Base-by-base conservation (phyloP, 2,329 filamentous ascomycete genomes). In the Ophiostoma triangulosporum region DNA sequence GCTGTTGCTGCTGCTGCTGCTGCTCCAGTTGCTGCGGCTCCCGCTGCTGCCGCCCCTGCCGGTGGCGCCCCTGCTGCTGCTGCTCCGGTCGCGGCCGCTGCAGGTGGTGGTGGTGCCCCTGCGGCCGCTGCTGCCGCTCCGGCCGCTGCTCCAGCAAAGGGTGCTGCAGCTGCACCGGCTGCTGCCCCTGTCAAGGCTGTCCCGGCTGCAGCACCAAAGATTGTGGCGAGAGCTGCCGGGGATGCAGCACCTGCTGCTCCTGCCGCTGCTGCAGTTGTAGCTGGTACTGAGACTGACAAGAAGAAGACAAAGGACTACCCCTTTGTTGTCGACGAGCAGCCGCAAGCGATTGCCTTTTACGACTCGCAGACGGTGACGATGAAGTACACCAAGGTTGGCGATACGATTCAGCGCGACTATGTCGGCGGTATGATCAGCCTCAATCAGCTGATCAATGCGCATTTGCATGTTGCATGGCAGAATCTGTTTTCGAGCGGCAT, bases 401-500 rank as follows among this genome's bases (percentile, higher is more conserved):
- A 86, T 50, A 77, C 78, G 53, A 73, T 88, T 38, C 65, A 69
- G 5, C 71, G 74, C 32, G 71, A 74, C 53, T 75, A 75, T 14
- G 75, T 78, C 29, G 71, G 74, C 46, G 87, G 84, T 2, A 72
- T 91, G 24, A 68, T 70, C 52, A 72, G 76, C 50, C 77, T 97
- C 32, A 84, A 84, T 55, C 71, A 78, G 46, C 76, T 97, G 56
- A 86, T 96, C 64, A 90, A 86, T 62, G 77, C 83, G 2, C 93
- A 97, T 66, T 74, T 97, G 4, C 90, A 96, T 64, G 76, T 77
- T 52, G 85, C 82, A 11, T 97, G 93, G 80, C 88, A 94, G 63
- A 86, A 84, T 60, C 74, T 74, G 22, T 95, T 93, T 66, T 72
- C 78, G 1, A 74, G 77, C 36, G 91, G 93, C 29, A 84, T 97